A percentile compares a stretch with the other conserved stretches of the same genome.
Conservation (phyloP, 805 yeast genomes). For the Blastobotrys mokoenaii region DNA sequence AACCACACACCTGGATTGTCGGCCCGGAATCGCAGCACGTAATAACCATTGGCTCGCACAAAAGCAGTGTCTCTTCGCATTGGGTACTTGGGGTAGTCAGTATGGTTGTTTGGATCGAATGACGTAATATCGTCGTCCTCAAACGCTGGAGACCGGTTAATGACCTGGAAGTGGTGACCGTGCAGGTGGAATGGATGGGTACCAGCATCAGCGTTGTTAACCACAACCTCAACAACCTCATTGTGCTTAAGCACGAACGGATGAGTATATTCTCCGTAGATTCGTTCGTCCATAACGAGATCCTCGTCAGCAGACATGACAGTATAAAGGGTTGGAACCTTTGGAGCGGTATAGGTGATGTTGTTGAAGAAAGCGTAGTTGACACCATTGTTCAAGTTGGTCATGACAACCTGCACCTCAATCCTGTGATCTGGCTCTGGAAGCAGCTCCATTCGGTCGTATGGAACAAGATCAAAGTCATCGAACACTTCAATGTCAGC, state of each 20-base stretch:
- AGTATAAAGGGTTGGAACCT: constrained; percentile 77
- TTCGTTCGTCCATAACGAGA: constrained; percentile 43
- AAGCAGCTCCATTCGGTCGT: constrained; percentile 42
- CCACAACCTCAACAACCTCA: constrained; percentile 67
- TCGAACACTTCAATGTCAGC: constrained; percentile 50
- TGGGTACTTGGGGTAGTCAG: constrained; percentile 65
- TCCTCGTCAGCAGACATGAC: constrained; percentile 56
- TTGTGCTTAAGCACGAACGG: constrained; percentile 59
- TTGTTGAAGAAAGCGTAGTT: constrained; percentile 97
- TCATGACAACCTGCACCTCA: constrained; percentile 72
- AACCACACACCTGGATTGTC: constrained; percentile 97
- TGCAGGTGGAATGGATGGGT: constrained; percentile 97
- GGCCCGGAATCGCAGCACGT: constrained; percentile 81
- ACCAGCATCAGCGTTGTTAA: constrained; percentile 86
- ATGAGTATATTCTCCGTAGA: constrained; percentile 79
- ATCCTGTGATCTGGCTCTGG: constrained; percentile 62
- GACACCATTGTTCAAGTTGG: constrained; percentile 75
- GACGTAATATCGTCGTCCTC: constrained; percentile 45
- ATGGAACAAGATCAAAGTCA: constrained; percentile 70
- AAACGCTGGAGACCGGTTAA: constrained; percentile 58
- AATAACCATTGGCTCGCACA: constrained; percentile 75
- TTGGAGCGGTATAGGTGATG: constrained; percentile 67
- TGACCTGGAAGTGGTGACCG: constrained; percentile 83
- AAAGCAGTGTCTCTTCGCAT: constrained; percentile 76
- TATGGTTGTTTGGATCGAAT: constrained; percentile 45